phyloP scores from a whole-genome alignment of 2,329 filamentous ascomycete genomes.

The Coniochaeta sp. region DNA sequence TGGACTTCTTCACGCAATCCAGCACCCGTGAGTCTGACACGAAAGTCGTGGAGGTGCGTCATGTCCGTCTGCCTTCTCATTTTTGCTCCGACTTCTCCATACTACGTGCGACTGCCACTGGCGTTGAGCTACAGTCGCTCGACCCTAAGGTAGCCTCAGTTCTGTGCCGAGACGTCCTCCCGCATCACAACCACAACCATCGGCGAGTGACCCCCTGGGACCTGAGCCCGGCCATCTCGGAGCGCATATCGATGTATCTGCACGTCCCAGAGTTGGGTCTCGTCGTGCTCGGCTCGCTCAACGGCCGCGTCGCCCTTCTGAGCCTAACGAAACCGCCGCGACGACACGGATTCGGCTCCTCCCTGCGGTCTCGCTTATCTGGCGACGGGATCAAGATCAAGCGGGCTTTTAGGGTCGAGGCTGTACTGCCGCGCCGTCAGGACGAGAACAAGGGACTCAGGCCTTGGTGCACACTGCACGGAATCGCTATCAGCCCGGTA shows the following conservation, averaged over 20 bases:
- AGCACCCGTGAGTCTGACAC: slow-evolving; percentile 4
- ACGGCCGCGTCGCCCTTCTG: slow-evolving; percentile 57
- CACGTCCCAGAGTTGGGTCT: slow-evolving; percentile 65
- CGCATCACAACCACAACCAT: slow-evolving; percentile 18
- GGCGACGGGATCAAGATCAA: slow-evolving; percentile 17
- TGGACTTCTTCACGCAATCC: slow-evolving; percentile 1
- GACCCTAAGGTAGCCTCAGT: slow-evolving; percentile 13
- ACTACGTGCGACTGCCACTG: slow-evolving; percentile 41
- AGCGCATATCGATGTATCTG: slow-evolving; percentile 55
- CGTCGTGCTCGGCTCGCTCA: slow-evolving; percentile 59
- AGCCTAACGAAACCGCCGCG: slow-evolving; percentile 43
- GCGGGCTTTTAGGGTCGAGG: slow-evolving; percentile 46
- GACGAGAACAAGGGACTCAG: slow-evolving; percentile 39
- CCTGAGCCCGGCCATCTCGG: slow-evolving; percentile 24
- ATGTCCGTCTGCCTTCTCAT: slow-evolving; percentile 6
- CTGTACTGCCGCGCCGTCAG: slow-evolving; percentile 36
- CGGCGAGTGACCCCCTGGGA: slow-evolving; percentile 18
- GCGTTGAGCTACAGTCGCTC: slow-evolving; percentile 38
- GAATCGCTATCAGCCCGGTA: slow-evolving; percentile 60
- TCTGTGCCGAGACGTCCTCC: slow-evolving; percentile 24
- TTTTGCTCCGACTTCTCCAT: slow-evolving; percentile 22
- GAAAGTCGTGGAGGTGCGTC: neutral
- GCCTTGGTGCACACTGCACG: slow-evolving; percentile 49
- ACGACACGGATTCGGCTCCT: slow-evolving; percentile 6
- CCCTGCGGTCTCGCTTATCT: neutral